Conservation (phyloP, 345 rosid species). For the Carallia pectinifolia region DNA sequence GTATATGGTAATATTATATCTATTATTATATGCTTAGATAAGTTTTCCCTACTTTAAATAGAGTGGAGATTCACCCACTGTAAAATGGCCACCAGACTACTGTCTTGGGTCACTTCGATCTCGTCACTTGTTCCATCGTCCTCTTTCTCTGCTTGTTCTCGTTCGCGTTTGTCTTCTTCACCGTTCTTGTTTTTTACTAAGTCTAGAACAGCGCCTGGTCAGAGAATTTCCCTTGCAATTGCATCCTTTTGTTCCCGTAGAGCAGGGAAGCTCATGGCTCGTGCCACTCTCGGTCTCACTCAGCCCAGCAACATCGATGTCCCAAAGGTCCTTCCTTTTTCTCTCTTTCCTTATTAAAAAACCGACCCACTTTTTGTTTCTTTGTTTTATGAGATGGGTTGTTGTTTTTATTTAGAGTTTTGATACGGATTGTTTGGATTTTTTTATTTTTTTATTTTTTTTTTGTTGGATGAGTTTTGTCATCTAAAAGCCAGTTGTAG, state of each 20-base stretch:
- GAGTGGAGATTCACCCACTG: conserved; percentile 2
- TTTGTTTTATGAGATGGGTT: not conserved
- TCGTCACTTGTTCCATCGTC: conserved; percentile 3
- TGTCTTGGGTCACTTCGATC: conserved; percentile 42
- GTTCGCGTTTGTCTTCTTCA: not conserved
- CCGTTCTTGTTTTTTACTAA: conserved; percentile 14
- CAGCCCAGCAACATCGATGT: conserved; percentile 44
- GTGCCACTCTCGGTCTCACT: conserved; percentile 81
- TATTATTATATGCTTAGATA: too few species aligned
- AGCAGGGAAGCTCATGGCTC: conserved; percentile 41
- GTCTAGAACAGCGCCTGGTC: conserved; percentile 21
- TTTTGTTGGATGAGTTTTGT: not conserved
- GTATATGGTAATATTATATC: too few species aligned
- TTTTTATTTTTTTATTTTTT: not conserved
- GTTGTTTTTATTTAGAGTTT: not conserved
- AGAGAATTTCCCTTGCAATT: conserved; percentile 33
- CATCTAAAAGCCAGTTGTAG: too few species aligned
- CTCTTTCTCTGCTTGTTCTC: conserved; percentile 17
- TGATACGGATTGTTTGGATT: not conserved
- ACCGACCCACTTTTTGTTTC: not conserved
- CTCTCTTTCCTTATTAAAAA: not conserved
- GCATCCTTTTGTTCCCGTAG: conserved; percentile 33
- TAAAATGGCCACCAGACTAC: conserved; percentile 45
- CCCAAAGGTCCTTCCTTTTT: conserved; percentile 47
- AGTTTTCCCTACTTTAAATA: conserved; percentile 19